Evolutionary conservation across 1,284 basidiomycete genomes (phyloP).

Genomic region (Ganoderma meredithae): DNA sequence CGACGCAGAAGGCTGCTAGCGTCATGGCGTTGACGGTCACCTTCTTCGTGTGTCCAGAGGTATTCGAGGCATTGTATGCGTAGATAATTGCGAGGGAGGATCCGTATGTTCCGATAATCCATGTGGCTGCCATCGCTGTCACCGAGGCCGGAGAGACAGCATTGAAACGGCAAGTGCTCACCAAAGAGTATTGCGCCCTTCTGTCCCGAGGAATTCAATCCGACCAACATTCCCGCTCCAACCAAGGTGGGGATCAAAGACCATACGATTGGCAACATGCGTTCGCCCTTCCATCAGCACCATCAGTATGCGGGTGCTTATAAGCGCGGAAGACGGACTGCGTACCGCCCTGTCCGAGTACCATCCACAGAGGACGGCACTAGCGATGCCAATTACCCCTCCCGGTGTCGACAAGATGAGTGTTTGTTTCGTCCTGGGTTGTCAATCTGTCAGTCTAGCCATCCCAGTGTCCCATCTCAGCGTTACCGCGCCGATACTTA

Average conservation of each 20-base stretch:
- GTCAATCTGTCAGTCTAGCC: neutral
- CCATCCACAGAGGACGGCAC: constrained; percentile 64
- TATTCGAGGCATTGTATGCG: constrained; percentile 73
- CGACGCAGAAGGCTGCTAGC: constrained; percentile 60
- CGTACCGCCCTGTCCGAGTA: constrained; percentile 68
- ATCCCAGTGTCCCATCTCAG: neutral
- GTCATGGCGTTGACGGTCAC: constrained; percentile 67
- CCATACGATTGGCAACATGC: constrained; percentile 71
- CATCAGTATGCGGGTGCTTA: neutral
- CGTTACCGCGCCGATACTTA: constrained; percentile 39
- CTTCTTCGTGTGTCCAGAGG: constrained; percentile 74
- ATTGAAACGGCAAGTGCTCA: constrained; percentile 34
- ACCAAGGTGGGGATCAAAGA: constrained; percentile 69
- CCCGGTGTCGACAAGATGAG: constrained; percentile 68
- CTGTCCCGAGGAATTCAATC: constrained; percentile 54
- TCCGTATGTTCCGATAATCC: constrained; percentile 67
- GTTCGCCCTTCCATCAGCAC: constrained; percentile 51
- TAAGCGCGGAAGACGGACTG: neutral
- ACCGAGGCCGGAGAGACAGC: neutral
- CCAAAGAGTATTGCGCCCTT: constrained; percentile 69
- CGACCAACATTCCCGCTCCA: constrained; percentile 63
- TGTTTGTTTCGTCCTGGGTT: constrained; percentile 62
- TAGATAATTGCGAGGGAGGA: constrained; percentile 68
- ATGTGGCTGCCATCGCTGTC: constrained; percentile 47
- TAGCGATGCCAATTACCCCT: constrained; percentile 58